phyloP scores from a whole-genome alignment of 169 alveolate genomes.

The Plasmodium relictum region DNA sequence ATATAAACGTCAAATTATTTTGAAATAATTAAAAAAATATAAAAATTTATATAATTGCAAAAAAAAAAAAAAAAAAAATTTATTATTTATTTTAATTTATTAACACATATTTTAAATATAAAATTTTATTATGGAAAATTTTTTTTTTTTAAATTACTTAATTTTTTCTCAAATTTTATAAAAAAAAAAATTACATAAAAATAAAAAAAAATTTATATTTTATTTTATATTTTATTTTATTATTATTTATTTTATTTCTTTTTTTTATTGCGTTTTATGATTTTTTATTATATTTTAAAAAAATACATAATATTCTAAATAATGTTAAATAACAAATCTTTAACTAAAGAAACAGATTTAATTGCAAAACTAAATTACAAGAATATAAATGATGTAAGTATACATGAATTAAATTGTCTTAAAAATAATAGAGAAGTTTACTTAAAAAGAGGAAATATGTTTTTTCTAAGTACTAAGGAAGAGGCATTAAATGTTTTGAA shows the following conservation, averaged over 20 bases:
- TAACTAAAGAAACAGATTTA: constrained; percentile 32
- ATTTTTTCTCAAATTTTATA: too few relatives aligned
- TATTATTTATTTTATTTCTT: not conserved
- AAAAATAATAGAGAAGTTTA: constrained; percentile 45
- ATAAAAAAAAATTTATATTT: too few relatives aligned
- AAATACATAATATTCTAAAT: not conserved
- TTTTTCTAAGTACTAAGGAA: constrained; percentile 49
- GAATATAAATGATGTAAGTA: constrained; percentile 57
- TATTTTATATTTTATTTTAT: not conserved
- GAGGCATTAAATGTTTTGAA: constrained; percentile 51
- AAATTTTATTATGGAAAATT: too few relatives aligned
- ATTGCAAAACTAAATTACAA: constrained; percentile 54
- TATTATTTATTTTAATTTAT: too few relatives aligned
- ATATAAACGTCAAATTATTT: too few relatives aligned
- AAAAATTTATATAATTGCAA: too few relatives aligned
- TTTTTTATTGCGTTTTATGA: not conserved
- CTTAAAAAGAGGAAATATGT: constrained; percentile 54
- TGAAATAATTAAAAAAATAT: too few relatives aligned
- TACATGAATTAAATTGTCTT: constrained; percentile 54
- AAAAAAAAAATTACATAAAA: too few relatives aligned
- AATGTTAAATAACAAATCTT: constrained; percentile 13
- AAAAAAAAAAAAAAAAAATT: too few relatives aligned
- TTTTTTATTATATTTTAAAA: not conserved
- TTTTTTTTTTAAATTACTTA: too few relatives aligned
- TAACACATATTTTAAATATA: too few relatives aligned